Base-by-base conservation (phyloP, 768 basidiomycete genomes). In the Lentinula raphanica region DNA sequence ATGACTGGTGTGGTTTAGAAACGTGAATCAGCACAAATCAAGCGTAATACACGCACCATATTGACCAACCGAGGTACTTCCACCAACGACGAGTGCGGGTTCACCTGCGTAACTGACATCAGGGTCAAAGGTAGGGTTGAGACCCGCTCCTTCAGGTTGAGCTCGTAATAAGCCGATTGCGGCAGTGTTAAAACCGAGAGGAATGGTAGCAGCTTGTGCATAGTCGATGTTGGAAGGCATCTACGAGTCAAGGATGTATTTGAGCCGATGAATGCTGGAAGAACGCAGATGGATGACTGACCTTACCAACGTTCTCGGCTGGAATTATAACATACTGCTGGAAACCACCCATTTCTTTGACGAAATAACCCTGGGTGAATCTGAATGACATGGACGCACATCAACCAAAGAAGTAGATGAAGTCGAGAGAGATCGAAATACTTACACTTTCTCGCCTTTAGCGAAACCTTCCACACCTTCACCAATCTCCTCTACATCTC, bases 391-490 rank as follows among this genome's bases (percentile, higher is more conserved):
- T 35, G 8, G 17, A 29, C 27, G 5, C 8, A 19, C 28, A 39
- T n/a, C n/a, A n/a, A n/a, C n/a, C n/a, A n/a, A n/a, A n/a, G n/a
- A 35, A 6, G 8, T 35, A 7, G 32, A 35, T n/a, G 3, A 25
- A 54, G 5, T 21, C 13, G n/a, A n/a, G 11, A 11, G 15, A 40
- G n/a, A 39, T 3, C 6, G 39, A 17, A 9, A 38, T 25, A n/a
- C 77, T 64, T 69, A 82, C 81, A 86, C 80, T 66, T 74, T 71
- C 65, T 85, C 82, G 2, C 82, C 83, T 29, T 72, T 72, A 58
- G 77, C 71, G 63, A 82, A 78, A 32, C 70, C 68, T 12, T 69
- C 73, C 5, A 85, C 83, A 1, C 76, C 79, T 56, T 78, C 76
- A 3, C 83, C 84, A 44, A 85, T 70, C 32, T 69, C 74, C 19